Evolutionary conservation across 805 yeast species (phyloP).

Genomic region (Spathaspora girioi): DNA sequence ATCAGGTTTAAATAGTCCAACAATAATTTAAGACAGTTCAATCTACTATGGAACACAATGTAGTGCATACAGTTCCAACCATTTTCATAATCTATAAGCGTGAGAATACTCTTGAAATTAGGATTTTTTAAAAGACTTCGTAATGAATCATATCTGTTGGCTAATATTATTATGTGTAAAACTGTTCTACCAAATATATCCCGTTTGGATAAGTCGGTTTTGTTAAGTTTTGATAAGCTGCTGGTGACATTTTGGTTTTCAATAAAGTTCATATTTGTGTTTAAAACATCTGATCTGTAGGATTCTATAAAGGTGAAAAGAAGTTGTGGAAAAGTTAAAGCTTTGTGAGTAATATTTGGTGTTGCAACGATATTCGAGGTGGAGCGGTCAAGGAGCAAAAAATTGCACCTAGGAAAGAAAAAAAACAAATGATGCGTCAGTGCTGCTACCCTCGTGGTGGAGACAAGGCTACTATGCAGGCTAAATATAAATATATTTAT

Average conservation of each 20-base stretch:
- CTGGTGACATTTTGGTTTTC: constrained; percentile 6
- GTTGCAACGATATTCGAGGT: background rate
- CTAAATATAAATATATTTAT: background rate
- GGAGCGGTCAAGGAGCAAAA: background rate
- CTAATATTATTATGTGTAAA: constrained; percentile 52
- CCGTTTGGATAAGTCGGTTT: constrained; percentile 40
- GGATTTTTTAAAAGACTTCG: constrained; percentile 44
- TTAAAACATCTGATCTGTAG: constrained; percentile 10
- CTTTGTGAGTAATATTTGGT: background rate
- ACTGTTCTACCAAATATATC: constrained; percentile 72
- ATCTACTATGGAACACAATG: constrained; percentile 55
- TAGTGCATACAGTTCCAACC: constrained; percentile 82
- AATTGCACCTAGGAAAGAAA: background rate
- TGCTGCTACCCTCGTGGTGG: background rate
- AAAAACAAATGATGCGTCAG: background rate
- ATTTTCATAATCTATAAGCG: constrained; percentile 62
- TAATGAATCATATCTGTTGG: constrained; percentile 47
- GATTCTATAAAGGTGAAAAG: background rate
- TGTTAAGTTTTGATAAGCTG: constrained; percentile 13
- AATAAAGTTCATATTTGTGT: constrained; percentile 7
- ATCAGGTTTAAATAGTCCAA: constrained; percentile 20
- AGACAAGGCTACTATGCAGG: background rate
- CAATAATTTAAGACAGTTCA: constrained; percentile 47
- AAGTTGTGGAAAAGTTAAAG: background rate
- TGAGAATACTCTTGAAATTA: constrained; percentile 37